A percentile compares a stretch with the other conserved stretches of the same genome.
phyloP scores from a whole-genome alignment of 768 basidiomycete genomes.

The Xerocomus spinulosus region DNA sequence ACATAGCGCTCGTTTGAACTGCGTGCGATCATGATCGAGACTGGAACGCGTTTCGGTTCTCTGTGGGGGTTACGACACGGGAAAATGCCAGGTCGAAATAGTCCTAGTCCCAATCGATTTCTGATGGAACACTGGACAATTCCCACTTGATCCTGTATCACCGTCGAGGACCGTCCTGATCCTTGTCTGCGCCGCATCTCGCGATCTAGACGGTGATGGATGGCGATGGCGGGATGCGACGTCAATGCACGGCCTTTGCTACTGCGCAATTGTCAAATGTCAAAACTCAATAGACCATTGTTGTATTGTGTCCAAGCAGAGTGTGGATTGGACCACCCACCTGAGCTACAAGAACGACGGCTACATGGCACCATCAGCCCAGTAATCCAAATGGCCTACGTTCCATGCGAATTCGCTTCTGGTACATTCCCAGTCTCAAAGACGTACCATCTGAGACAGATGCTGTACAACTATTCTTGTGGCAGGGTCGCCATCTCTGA shows the following conservation, averaged over 20 bases:
- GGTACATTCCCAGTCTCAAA: conserved; percentile 28
- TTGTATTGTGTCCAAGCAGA: too few relatives aligned
- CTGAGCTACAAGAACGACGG: too few relatives aligned
- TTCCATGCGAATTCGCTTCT: conserved; percentile 18
- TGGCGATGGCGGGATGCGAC: neutral
- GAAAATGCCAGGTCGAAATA: neutral
- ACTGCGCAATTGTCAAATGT: conserved; percentile 4
- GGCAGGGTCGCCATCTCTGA: conserved; percentile 10
- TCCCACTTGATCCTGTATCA: conserved; percentile 8
- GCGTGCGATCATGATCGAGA: conserved; percentile 6
- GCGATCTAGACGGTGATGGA: too few relatives aligned
- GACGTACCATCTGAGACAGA: conserved; percentile 24
- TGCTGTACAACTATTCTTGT: conserved; percentile 22
- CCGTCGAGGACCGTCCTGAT: conserved; percentile 5
- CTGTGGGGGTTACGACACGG: too few relatives aligned
- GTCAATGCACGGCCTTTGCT: neutral
- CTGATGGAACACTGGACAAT: conserved; percentile 32
- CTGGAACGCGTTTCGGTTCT: conserved; percentile 12
- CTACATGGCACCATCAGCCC: too few relatives aligned
- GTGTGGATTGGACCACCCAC: too few relatives aligned
- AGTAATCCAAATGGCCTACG: conserved; percentile 7
- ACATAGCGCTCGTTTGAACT: conserved; percentile 19
- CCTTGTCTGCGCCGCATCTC: too few relatives aligned
- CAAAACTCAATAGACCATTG: neutral
- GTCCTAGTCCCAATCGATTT: conserved; percentile 26